These are phyloP conservation scores for Uronychia setigera DNA, from an alignment of 73 alveolate species.

Conservation along the genomic window DNA sequence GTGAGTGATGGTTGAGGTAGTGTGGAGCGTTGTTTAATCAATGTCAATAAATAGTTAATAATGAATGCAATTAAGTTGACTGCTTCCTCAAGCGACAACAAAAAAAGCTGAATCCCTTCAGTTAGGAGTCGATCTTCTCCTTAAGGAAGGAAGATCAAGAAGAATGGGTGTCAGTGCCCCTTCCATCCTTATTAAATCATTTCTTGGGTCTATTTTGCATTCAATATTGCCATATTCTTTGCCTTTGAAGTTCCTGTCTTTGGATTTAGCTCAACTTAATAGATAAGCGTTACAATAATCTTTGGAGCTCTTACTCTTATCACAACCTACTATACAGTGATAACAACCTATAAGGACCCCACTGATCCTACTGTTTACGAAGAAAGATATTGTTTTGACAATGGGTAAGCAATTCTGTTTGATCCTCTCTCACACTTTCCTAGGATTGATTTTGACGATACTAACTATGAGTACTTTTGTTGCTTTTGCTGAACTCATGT, in stretches of 20 bases:
- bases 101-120: too few relatives aligned
- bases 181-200: not conserved
- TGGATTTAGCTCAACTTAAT: not conserved
- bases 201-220: not conserved
- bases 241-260: not conserved
- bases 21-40: too few relatives aligned
- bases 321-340: conserved; percentile 1
- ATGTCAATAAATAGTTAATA: too few relatives aligned
- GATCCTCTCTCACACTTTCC: not conserved
- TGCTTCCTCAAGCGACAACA: too few relatives aligned
- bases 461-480: conserved; percentile 28
- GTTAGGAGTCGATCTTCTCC: too few relatives aligned
- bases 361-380: conserved; percentile 34
- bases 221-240: not conserved
- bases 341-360: conserved; percentile 23
- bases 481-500: conserved; percentile 35
- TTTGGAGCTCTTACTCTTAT: not conserved
- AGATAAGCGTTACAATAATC: not conserved
- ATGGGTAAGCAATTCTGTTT: conserved; percentile 8
- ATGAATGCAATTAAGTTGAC: too few relatives aligned
- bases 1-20: too few relatives aligned
- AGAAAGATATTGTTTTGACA: not conserved
- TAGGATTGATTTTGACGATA: not conserved
- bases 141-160: not conserved
- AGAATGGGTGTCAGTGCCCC: not conserved